phyloP scores from a whole-genome alignment of 2,329 filamentous ascomycete species.

The Alternaria sp. region DNA sequence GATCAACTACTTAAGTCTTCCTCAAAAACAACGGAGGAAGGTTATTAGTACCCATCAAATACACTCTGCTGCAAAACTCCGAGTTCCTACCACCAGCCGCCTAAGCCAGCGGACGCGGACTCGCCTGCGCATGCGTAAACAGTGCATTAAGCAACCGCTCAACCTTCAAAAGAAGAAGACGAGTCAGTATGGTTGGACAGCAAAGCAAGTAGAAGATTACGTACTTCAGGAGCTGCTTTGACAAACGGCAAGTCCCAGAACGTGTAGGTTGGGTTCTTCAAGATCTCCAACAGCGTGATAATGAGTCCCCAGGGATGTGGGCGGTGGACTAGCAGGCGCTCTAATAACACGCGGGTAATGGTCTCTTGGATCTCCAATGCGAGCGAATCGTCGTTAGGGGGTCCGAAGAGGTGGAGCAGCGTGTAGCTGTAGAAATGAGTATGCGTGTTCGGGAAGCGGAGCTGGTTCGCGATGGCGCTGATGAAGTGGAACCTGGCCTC shows the following conservation, averaged over 20 bases:
- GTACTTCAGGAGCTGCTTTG: conserved; percentile 82
- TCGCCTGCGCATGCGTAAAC: conserved; percentile 57
- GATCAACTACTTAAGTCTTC: conserved; percentile 37
- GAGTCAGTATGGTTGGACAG: conserved; percentile 24
- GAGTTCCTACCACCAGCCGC: conserved; percentile 9
- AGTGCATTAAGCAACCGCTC: conserved; percentile 57
- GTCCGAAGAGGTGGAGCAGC: conserved; percentile 81
- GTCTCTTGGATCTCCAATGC: conserved; percentile 87
- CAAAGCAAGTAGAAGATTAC: conserved; percentile 17
- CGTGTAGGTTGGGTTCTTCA: conserved; percentile 88
- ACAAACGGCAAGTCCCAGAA: conserved; percentile 95
- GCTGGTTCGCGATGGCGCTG: conserved; percentile 85
- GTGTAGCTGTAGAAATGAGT: conserved; percentile 93
- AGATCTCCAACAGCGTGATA: conserved; percentile 84
- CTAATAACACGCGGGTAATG: conserved; percentile 86
- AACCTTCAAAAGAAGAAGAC: conserved; percentile 45
- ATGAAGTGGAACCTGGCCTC: conserved; percentile 87
- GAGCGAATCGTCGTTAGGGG: conserved; percentile 63
- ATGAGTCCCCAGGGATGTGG: conserved; percentile 97
- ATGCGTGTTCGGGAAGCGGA: conserved; percentile 87
- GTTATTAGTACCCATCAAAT: conserved; percentile 23
- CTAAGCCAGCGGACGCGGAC: conserved; percentile 52
- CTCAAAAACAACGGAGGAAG: conserved; percentile 46
- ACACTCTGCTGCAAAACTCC: conserved; percentile 23
- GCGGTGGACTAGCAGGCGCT: conserved; percentile 86